phyloP scores from a whole-genome alignment of 495 filamentous ascomycete genomes.

The Neurospora sp. region DNA sequence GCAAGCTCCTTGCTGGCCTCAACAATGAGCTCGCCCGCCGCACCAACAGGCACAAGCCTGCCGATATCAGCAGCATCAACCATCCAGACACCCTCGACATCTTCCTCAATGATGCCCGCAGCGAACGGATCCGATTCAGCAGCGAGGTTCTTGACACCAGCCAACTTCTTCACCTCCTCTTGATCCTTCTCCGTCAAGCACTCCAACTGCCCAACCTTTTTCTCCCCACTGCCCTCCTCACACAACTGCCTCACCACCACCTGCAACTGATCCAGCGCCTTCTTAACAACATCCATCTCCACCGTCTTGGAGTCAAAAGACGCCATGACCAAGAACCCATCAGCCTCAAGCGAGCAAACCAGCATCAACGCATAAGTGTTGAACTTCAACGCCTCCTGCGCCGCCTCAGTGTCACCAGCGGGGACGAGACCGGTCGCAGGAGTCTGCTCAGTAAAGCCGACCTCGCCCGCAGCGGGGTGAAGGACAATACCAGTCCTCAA shows the following conservation, averaged over 20 bases:
- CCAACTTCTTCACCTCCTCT: slow-evolving; percentile 8
- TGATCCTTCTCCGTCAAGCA: slow-evolving; percentile 13
- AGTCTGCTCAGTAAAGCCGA: slow-evolving; percentile 25
- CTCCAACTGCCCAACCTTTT: slow-evolving; percentile 18
- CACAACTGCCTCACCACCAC: slow-evolving; percentile 22
- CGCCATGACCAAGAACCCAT: slow-evolving; percentile 48
- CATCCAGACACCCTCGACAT: slow-evolving; percentile 23
- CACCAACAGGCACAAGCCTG: slow-evolving; percentile 30
- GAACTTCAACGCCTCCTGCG: slow-evolving; percentile 54
- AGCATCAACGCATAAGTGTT: slow-evolving; percentile 60
- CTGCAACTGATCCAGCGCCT: slow-evolving; percentile 21
- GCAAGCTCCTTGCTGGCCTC: slow-evolving; percentile 3
- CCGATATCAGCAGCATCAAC: slow-evolving; percentile 28
- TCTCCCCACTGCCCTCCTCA: slow-evolving; percentile 11
- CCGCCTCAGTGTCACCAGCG: slow-evolving; percentile 42
- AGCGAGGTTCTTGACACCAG: not conserved
- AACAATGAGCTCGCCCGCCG: slow-evolving; percentile 35
- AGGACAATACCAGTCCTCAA: slow-evolving; percentile 38
- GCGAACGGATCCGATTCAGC: slow-evolving; percentile 2
- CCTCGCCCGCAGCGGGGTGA: slow-evolving; percentile 28
- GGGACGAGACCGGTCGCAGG: slow-evolving; percentile 39
- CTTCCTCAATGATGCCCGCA: slow-evolving; percentile 2
- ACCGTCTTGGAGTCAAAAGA: slow-evolving; percentile 48
- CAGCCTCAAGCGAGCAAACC: slow-evolving; percentile 45
- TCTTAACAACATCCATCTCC: slow-evolving; percentile 20